phyloP scores from a whole-genome alignment of 371 early-diverging fungal genomes.

The Mucor velutinosus region DNA sequence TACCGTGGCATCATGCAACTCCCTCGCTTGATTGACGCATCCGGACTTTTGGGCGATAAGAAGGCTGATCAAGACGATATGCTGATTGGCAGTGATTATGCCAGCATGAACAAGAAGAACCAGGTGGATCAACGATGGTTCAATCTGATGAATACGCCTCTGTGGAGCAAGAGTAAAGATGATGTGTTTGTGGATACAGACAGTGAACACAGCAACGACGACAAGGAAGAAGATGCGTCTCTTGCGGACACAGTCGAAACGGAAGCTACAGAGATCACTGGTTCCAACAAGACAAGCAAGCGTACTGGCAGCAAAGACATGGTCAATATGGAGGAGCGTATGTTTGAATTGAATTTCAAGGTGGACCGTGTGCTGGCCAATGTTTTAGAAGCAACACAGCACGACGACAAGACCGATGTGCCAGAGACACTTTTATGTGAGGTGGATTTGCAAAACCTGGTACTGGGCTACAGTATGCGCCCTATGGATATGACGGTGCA shows the following conservation, averaged over 20 bases:
- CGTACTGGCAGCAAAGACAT: background rate
- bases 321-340: slow-evolving; percentile 17
- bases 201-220: slow-evolving; percentile 29
- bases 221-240: slow-evolving; percentile 29
- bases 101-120: slow-evolving; percentile 1
- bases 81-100: background rate
- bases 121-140: slow-evolving; percentile 31
- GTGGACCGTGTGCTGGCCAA: slow-evolving; percentile 75
- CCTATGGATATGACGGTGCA: slow-evolving; percentile 75
- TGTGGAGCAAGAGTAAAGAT: slow-evolving; percentile 29
- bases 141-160: slow-evolving; percentile 34
- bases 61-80: background rate
- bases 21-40: slow-evolving; percentile 59
- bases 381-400: slow-evolving; percentile 44
- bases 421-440: slow-evolving; percentile 66
- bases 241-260: slow-evolving; percentile 22
- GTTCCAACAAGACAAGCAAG: slow-evolving; percentile 31
- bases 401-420: slow-evolving; percentile 23
- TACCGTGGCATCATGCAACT: slow-evolving; percentile 90
- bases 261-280: slow-evolving; percentile 18
- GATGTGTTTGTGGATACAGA: slow-evolving; percentile 38
- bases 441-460: slow-evolving; percentile 72
- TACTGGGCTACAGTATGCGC: slow-evolving; percentile 69
- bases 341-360: slow-evolving; percentile 70
- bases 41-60: slow-evolving; percentile 31